Evolutionary conservation across 2,329 filamentous ascomycete genomes (phyloP), one percentile per base, ranked within the genome.

Genomic region (Aspergillus nomiae): DNA sequence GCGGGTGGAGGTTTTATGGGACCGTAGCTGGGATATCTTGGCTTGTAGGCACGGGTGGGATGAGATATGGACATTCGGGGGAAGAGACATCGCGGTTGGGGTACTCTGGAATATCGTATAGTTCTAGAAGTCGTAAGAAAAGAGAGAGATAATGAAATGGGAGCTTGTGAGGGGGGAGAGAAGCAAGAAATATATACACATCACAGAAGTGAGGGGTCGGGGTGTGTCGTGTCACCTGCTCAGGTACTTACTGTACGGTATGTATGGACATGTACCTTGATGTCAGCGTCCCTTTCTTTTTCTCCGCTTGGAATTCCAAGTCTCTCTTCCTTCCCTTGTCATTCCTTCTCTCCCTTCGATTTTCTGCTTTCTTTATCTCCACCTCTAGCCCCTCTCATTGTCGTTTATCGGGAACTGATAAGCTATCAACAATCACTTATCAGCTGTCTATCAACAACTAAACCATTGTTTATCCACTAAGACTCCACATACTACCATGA

Each of bases 21-120:
- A 95, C 64, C 94, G 90, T 54, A 98, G 87, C 81, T 95, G 92
- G 70, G 91, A 94, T 72, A 98, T 88, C 84, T 98, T 98, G 70
- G 91, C 92, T 71, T 86, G 84, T 48, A 97, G 85, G 79, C 92
- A 96, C 41, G 94, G 94, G 78, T 98, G 94, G 19, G 82, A 83
- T 45, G 93, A 97, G 75, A 97, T 82, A 80, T 95, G 92, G 41
- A 87, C 82, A 73, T 88, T 89, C 56, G 77, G 66, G 21, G 85
- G 85, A 36, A 86, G 76, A 60, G 73, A 61, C 69, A 76, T 75
- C 58, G 59, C 65, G 66, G 30, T 26, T 51, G n/a, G 16, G 14
- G 16, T 30, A n/a, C 1, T 30, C 3, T 19, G 26, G 8, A n/a
- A 9, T 46, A 46, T 30, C 10, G 14, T 30, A 16, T 51, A 1